Evolutionary conservation across 139 green algal genomes (phyloP), one percentile per base, ranked within the genome.

Genomic region (Chlamydomonas asymmetrica): DNA sequence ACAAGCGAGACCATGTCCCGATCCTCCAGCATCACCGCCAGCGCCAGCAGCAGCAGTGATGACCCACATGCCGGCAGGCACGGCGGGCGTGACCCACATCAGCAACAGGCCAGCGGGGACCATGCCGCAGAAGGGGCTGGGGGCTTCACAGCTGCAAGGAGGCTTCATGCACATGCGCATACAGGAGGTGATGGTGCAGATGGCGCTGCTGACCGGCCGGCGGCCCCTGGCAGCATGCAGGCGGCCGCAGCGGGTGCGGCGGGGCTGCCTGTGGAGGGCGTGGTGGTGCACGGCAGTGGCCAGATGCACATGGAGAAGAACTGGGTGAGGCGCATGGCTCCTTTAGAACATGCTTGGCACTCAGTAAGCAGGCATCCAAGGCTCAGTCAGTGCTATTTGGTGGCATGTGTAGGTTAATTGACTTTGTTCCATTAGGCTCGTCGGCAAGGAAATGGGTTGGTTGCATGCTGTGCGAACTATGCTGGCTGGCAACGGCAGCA

Each of bases 271-370:
- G 18, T 13, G 40, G 16, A 39, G 23, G 50, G 25, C n/a, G n/a
- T n/a, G n/a, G n/a, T n/a, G n/a, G n/a, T n/a, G n/a, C n/a, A n/a
- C 27, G 8, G 67, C 10, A 3, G 5, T 0, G 67, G 67, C 0
- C 0, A 0, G 50, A 2, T 54, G 23, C 67, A 74, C 50, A 9
- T 74, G 25, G 67, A 74, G 50, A 74, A 74, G 67, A 74, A 74
- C 50, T 74, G 67, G 67, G n/a, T n/a, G n/a, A n/a, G n/a, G n/a
- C n/a, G n/a, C n/a, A n/a, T n/a, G n/a, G n/a, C n/a, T n/a, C n/a
- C n/a, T n/a, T n/a, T n/a, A n/a, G n/a, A n/a, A n/a, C n/a, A n/a
- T n/a, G n/a, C n/a, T n/a, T n/a, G n/a, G n/a, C n/a, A n/a, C n/a
- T n/a, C n/a, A n/a, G n/a, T n/a, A n/a, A n/a, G n/a, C n/a, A n/a